These are phyloP conservation scores for Kwoniella sp. DNA, from an alignment of 768 basidiomycete genomes.

Conservation along the genomic window DNA sequence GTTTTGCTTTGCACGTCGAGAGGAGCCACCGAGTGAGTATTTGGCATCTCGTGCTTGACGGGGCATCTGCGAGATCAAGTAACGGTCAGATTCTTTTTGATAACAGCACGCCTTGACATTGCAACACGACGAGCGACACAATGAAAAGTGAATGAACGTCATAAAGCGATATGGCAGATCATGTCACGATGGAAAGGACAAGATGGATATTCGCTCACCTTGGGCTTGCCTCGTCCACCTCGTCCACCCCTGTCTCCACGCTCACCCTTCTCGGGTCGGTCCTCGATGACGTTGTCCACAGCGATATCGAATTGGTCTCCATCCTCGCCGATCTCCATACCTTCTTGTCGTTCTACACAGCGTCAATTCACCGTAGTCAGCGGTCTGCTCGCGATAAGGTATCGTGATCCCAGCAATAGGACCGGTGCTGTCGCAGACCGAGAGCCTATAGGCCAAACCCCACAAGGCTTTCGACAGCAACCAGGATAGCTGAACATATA, in stretches of 20 bases:
- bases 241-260: conserved; percentile 41
- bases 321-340: conserved; percentile 66
- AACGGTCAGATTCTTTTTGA: conserved; percentile 58
- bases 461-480: too few relatives aligned
- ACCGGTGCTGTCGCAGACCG: too few relatives aligned
- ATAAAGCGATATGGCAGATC: neutral
- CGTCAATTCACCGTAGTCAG: conserved; percentile 8
- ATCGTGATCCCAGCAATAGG: too few relatives aligned
- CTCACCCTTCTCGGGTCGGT: conserved; percentile 29
- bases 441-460: too few relatives aligned
- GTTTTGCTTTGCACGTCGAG: conserved; percentile 74
- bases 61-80: conserved; percentile 57
- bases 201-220: conserved; percentile 28
- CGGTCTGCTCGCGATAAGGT: neutral
- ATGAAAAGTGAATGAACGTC: neutral
- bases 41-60: conserved; percentile 73
- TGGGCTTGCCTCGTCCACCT: conserved; percentile 41
- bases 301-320: conserved; percentile 81
- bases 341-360: conserved; percentile 87
- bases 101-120: neutral
- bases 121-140: too few relatives aligned
- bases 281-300: conserved; percentile 78
- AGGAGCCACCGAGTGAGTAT: conserved; percentile 69
- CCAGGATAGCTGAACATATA: conserved; percentile 8
- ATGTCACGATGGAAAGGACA: neutral